Evolutionary conservation across 768 basidiomycete genomes (phyloP).

Genomic region (Boletellus sp.): DNA sequence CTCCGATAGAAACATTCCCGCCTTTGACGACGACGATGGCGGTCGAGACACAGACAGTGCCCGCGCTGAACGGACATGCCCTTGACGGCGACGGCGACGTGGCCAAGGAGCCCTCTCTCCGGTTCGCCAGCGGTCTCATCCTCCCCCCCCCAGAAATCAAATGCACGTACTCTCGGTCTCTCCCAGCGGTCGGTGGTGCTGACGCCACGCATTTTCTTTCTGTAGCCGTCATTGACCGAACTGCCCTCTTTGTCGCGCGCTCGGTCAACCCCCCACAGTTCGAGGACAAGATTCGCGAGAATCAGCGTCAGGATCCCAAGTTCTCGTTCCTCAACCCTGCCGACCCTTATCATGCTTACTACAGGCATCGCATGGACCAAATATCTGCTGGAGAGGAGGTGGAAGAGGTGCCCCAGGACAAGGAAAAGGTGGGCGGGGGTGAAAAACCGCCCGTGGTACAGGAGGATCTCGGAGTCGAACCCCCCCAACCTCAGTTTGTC

Average conservation of each 20-base stretch:
- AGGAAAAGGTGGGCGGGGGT: constrained; percentile 37
- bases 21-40: constrained; percentile 40
- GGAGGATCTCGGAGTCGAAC: constrained; percentile 69
- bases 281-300: constrained; percentile 96
- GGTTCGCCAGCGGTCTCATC: constrained; percentile 84
- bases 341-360: constrained; percentile 99
- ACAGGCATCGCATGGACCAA: constrained; percentile 86
- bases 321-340: constrained; percentile 97
- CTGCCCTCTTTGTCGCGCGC: constrained; percentile 85
- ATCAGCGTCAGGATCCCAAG: constrained; percentile 93
- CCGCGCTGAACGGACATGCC: constrained; percentile 39
- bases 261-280: constrained; percentile 92
- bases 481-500: constrained; percentile 77
- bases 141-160: constrained; percentile 96
- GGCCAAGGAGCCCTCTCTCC: constrained; percentile 35
- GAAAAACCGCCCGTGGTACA: constrained; percentile 31
- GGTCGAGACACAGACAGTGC: constrained; percentile 40
- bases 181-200: background rate
- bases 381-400: constrained; percentile 70
- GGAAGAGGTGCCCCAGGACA: constrained; percentile 53
- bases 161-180: constrained; percentile 42
- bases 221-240: constrained; percentile 95
- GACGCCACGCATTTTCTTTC: constrained; percentile 6
- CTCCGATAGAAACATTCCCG: constrained; percentile 20
- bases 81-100: constrained; percentile 42